phyloP scores from a whole-genome alignment of 345 rosid genomes.

The Gossypium raimondii region DNA sequence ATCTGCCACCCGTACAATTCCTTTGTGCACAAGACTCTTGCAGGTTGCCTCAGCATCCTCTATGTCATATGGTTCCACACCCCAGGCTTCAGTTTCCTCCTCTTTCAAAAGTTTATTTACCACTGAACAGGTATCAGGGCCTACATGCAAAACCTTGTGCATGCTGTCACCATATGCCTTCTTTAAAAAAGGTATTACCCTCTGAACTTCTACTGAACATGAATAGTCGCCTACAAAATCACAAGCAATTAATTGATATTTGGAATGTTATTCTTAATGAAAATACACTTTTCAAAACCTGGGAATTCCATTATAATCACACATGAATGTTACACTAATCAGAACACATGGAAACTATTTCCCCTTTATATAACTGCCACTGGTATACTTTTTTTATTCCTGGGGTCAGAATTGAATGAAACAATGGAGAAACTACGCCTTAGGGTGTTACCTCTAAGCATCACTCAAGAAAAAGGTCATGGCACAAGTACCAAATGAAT shows the following conservation, averaged over 20 bases:
- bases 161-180: slow-evolving; percentile 88
- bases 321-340: background rate
- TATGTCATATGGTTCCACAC: slow-evolving; percentile 91
- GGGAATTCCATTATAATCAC: background rate
- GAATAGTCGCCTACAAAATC: slow-evolving; percentile 56
- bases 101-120: slow-evolving; percentile 75
- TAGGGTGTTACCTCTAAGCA: background rate
- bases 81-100: slow-evolving; percentile 96
- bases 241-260: background rate
- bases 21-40: slow-evolving; percentile 75
- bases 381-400: background rate
- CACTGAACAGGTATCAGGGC: slow-evolving; percentile 90
- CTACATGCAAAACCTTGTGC: slow-evolving; percentile 88
- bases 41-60: slow-evolving; percentile 87
- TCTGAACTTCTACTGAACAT: slow-evolving; percentile 78
- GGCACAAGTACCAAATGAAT: background rate
- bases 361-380: background rate
- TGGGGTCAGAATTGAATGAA: background rate
- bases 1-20: slow-evolving; percentile 91
- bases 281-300: background rate
- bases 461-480: background rate
- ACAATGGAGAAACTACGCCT: background rate
- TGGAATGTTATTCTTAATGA: background rate
- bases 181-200: slow-evolving; percentile 71
- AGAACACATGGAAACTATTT: background rate